A percentile compares a stretch with the other conserved stretches of the same genome.
These are phyloP conservation scores for Hippophae gyantsensis DNA, from an alignment of 306 rosid species.

Conservation along the genomic window DNA sequence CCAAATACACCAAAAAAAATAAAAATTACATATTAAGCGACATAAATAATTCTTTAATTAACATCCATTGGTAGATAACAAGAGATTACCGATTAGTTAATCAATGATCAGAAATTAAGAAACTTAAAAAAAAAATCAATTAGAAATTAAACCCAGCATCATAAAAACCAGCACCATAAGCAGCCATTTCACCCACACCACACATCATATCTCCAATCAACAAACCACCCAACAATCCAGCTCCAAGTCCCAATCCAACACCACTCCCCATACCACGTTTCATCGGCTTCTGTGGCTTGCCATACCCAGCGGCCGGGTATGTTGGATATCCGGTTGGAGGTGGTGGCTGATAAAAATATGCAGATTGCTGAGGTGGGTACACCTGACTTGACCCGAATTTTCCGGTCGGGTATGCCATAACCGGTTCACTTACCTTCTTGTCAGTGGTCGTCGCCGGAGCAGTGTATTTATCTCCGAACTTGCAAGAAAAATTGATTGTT, in stretches of 20 bases:
- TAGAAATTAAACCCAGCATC: too few relatives aligned
- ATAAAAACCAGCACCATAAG: too few relatives aligned
- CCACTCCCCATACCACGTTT: slow-evolving; percentile 16
- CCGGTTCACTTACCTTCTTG: slow-evolving; percentile 14
- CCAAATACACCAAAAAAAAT: too few relatives aligned
- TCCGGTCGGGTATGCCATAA: slow-evolving; percentile 26
- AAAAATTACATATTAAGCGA: too few relatives aligned
- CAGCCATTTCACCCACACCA: slow-evolving; percentile 13
- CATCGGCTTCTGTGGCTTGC: slow-evolving; percentile 18
- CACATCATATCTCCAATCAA: slow-evolving; percentile 40
- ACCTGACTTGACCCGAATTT: slow-evolving; percentile 14
- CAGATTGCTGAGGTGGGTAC: slow-evolving; percentile 20
- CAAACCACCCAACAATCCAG: slow-evolving; percentile 46
- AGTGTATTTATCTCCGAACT: slow-evolving; percentile 37
- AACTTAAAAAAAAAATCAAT: too few relatives aligned
- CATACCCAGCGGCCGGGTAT: neutral
- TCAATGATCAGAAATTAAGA: too few relatives aligned
- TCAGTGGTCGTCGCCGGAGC: slow-evolving; percentile 10
- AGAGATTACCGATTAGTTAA: too few relatives aligned
- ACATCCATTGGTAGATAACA: too few relatives aligned
- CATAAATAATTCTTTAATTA: too few relatives aligned
- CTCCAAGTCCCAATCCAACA: slow-evolving; percentile 37
- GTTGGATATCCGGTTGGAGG: slow-evolving; percentile 21
- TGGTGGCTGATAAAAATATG: slow-evolving; percentile 25
- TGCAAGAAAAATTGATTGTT: slow-evolving; percentile 25